Base-by-base conservation (phyloP, 495 filamentous ascomycete species). In the Cudoniella acicularis region DNA sequence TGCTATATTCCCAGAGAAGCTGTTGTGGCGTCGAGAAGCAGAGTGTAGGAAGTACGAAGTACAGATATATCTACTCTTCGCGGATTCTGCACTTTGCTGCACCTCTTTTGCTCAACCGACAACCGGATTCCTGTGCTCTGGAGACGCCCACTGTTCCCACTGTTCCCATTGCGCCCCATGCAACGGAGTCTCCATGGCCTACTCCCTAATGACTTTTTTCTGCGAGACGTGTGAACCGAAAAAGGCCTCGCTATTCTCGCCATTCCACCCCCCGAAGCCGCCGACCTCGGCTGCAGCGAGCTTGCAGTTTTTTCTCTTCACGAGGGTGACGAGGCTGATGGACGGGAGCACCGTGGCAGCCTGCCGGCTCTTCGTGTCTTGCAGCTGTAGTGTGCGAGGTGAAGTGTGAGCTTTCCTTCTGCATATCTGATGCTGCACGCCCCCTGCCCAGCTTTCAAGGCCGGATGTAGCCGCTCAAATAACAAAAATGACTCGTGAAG, bases 241-340 rank as follows among this genome's bases (percentile, higher is more conserved):
- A 61, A 55, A 49, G 16, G 13, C 18, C 30, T 42, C 51, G 16
- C 20, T 57, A 48, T 43, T 61, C 55, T 57, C 54, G 52, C 57
- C 20, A 40, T 13, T 49, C 58, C 58, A 23, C 10, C 46, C 30
- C 18, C 52, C 56, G 51, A 59, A 21, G 11, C 17, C 52, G 47
- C 57, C 56, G 57, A 60, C 57, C 57, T 64, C 62, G 62, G 62
- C 54, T 60, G 53, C 59, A 43, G 49, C 36, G 16, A 41, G 26
- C 11, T 23, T n/a, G 9, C 48, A 50, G n/a, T 13, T 13, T 13
- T 24, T 25, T 50, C 8, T 23, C 9, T 13, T 25, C 25, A 36
- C 56, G 26, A 18, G 41, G 21, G 25, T 41, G 30, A 60, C 57
- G 18, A 54, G 57, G 57, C 42, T 53, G 49, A 47, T 41, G 43